Base-by-base conservation (phyloP, 768 basidiomycete genomes). In the Phanerochaete sordida region DNA sequence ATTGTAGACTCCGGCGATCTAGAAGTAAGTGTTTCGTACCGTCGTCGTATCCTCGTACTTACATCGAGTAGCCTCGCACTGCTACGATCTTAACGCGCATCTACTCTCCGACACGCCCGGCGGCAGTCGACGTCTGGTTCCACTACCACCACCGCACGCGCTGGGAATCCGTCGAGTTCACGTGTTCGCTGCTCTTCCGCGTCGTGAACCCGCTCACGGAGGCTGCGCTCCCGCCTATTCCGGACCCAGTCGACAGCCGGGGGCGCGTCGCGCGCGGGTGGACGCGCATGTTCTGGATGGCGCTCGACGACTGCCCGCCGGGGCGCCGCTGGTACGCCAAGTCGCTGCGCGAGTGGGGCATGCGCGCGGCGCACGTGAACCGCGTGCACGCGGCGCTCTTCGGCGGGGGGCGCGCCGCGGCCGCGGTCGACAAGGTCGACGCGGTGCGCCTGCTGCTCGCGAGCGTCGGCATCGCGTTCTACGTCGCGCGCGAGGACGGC, bases 91-190 rank as follows among this genome's bases (percentile, higher is more conserved):
- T 13, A 37, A 44, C 59, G 12, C 51, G 59, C 21, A 60, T 60
- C 6, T 51, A 60, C 46, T 60, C 59, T 2, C 52, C 59, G 2
- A 35, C 52, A 2, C 24, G 35, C 24, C 59, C 59, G 12, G 26
- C 39, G 3, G 59, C 59, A 2, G 59, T 60, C 2, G 59, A 60
- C 53, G 53, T 60, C 5, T 60, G 26, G 52, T 56, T 55, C 44
- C 12, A 19, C 27, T 60, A 60, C 30, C 33, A 26, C 5, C 53
- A 55, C 46, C 39, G 27, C 27, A 56, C 45, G 2, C 59, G 45
- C 43, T 51, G 45, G 43, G 39, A 54, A 21, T 37, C 21, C 43
- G 59, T 55, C 44, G 59, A 60, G 44, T 60, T 55, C 44, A 24
- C 43, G 52, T 60, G 59, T 28, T 19, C 44, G 21, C 27, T 60